Evolutionary conservation across 192 early-diverging fungal genomes (phyloP).

Genomic region (Phlyctochytrium bullatum): DNA sequence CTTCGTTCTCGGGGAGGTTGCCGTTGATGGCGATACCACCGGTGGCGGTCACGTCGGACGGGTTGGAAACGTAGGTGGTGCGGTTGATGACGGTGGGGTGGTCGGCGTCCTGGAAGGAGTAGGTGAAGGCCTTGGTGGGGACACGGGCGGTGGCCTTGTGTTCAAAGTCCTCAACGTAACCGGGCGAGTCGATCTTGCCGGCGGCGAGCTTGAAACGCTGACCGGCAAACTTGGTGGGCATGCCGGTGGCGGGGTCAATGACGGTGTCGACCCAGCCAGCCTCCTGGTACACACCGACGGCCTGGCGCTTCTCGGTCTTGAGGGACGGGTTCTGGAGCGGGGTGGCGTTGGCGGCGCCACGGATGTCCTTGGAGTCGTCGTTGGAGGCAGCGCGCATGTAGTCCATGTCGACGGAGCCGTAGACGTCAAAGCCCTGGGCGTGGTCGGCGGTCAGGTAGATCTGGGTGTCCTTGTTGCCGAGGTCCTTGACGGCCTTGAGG

Average conservation of each 20-base stretch:
- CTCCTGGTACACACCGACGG: conserved; percentile 26
- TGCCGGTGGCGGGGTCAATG: conserved; percentile 24
- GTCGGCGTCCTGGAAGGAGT: conserved; percentile 5
- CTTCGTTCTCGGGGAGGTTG: conserved; percentile 5
- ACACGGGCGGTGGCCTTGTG: conserved; percentile 17
- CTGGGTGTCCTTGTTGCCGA: conserved; percentile 51
- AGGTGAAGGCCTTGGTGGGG: conserved; percentile 8
- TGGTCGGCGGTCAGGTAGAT: conserved; percentile 69
- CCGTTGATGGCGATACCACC: conserved; percentile 14
- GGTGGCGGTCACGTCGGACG: conserved; percentile 18
- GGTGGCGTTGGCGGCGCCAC: conserved; percentile 1
- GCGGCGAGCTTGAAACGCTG: conserved; percentile 23
- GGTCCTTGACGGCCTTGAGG: conserved; percentile 52
- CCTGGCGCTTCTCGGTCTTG: conserved; percentile 27
- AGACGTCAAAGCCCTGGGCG: conserved; percentile 63
- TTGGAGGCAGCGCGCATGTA: conserved; percentile 48
- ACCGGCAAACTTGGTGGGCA: conserved; percentile 33
- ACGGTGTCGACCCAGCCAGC: conserved; percentile 39
- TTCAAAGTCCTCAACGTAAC: conserved; percentile 30
- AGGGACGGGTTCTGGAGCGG: not conserved
- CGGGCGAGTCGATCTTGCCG: conserved; percentile 33
- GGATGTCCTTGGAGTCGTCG: conserved; percentile 19
- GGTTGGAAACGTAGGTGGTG: conserved; percentile 13
- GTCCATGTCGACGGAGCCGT: conserved; percentile 56
- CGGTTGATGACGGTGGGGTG: conserved; percentile 2